phyloP scores from a whole-genome alignment of 2,329 filamentous ascomycete species.

The Paracamarosporium sp. region DNA sequence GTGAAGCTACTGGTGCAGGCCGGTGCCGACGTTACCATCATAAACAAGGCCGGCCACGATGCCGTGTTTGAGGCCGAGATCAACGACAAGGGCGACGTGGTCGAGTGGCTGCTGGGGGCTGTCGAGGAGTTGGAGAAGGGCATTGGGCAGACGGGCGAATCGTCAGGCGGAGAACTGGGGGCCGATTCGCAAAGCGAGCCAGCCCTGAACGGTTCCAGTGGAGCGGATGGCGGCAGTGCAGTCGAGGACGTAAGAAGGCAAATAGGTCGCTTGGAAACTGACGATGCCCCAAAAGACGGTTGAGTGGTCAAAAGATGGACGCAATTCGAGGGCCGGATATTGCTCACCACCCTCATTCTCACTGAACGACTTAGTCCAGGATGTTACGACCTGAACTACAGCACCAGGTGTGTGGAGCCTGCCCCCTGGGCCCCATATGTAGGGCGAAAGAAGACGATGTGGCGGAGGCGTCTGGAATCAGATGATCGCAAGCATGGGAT shows the following conservation, averaged over 20 bases:
- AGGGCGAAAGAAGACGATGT: conserved; percentile 1
- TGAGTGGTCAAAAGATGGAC: conserved; percentile 27
- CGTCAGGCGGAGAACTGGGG: conserved; percentile 29
- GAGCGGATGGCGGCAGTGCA: conserved; percentile 19
- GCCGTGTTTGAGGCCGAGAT: conserved; percentile 59
- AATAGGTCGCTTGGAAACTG: conserved; percentile 39
- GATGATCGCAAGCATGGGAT: background rate
- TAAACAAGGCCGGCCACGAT: conserved; percentile 83
- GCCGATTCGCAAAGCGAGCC: conserved; percentile 15
- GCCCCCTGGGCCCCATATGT: conserved; percentile 23
- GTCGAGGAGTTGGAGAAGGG: conserved; percentile 51
- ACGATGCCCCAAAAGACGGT: conserved; percentile 27
- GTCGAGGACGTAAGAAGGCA: conserved; percentile 41
- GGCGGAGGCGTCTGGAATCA: background rate
- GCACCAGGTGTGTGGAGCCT: conserved; percentile 17
- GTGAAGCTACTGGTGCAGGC: conserved; percentile 79
- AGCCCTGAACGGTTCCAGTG: conserved; percentile 20
- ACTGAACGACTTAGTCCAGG: conserved; percentile 4
- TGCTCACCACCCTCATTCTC: conserved; percentile 25
- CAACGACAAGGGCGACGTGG: conserved; percentile 57
- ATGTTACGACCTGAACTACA: conserved; percentile 10
- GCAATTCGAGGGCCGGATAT: conserved; percentile 26
- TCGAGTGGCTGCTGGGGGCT: conserved; percentile 55
- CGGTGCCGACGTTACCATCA: conserved; percentile 78
- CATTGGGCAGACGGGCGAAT: conserved; percentile 44